These are phyloP conservation scores for Pseudopithomyces maydicus DNA, from an alignment of 2,329 filamentous ascomycete species.

Conservation along the genomic window DNA sequence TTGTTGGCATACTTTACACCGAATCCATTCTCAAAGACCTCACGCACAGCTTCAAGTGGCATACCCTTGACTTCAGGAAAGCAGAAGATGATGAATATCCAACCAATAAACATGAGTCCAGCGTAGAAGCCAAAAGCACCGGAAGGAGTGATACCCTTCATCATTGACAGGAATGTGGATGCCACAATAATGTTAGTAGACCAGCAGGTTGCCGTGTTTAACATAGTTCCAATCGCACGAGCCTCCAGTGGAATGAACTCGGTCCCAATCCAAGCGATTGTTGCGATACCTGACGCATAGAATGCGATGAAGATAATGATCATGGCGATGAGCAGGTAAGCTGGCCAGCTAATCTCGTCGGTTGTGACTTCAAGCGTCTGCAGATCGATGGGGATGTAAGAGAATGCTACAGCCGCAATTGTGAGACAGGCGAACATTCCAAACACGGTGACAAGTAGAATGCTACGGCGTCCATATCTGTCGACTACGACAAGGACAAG, in stretches of 20 bases:
- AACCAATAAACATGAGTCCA: conserved; percentile 43
- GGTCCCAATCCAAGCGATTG: conserved; percentile 44
- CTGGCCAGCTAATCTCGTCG: conserved; percentile 37
- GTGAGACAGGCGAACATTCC: conserved; percentile 76
- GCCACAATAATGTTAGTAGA: conserved; percentile 43
- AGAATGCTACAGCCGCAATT: conserved; percentile 74
- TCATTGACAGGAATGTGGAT: conserved; percentile 47
- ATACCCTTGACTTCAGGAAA: conserved; percentile 45
- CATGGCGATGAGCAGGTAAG: conserved; percentile 42
- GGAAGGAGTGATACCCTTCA: conserved; percentile 45
- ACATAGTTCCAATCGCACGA: conserved; percentile 45
- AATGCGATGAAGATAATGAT: conserved; percentile 46
- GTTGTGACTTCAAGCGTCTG: conserved; percentile 39
- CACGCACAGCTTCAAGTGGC: conserved; percentile 42
- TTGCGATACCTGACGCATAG: conserved; percentile 41
- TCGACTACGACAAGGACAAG: conserved; percentile 78
- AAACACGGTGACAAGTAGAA: conserved; percentile 54
- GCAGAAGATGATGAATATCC: conserved; percentile 43
- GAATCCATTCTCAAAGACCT: conserved; percentile 44
- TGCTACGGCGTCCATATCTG: conserved; percentile 75
- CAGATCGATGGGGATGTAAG: conserved; percentile 60
- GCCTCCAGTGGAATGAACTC: conserved; percentile 46
- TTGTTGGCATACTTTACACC: conserved; percentile 39
- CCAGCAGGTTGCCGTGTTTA: conserved; percentile 41
- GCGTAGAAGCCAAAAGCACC: conserved; percentile 48